Conservation (phyloP, 2,329 filamentous ascomycete genomes). For the Ceratocystis ficicola region DNA sequence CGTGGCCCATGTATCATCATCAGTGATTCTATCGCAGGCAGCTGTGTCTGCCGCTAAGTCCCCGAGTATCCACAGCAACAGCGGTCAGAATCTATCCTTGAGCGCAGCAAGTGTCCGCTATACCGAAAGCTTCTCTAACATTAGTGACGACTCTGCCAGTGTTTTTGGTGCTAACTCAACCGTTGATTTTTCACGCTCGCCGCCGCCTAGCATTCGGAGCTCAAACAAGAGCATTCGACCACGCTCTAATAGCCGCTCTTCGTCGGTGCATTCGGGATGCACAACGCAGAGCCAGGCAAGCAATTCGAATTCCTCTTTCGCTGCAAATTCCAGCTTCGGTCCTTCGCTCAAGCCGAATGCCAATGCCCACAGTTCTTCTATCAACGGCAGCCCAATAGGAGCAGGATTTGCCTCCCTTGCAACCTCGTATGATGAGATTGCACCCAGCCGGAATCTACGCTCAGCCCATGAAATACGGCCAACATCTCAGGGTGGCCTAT, state of each 20-base stretch:
- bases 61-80: slow-evolving; percentile 4
- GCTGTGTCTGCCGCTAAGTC: slow-evolving; percentile 25
- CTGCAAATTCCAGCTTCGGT: slow-evolving; percentile 11
- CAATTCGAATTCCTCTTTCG: neutral
- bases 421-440: neutral
- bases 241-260: slow-evolving; percentile 17
- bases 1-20: slow-evolving; percentile 42
- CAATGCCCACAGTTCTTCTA: neutral
- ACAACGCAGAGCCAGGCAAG: slow-evolving; percentile 8
- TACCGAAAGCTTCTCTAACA: slow-evolving; percentile 37
- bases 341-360: slow-evolving; percentile 15
- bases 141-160: slow-evolving; percentile 47
- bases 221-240: slow-evolving; percentile 34
- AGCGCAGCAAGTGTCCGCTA: slow-evolving; percentile 32
- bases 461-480: slow-evolving; percentile 21
- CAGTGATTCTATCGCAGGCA: slow-evolving; percentile 44
- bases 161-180: slow-evolving; percentile 39
- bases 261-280: slow-evolving; percentile 20
- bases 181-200: slow-evolving; percentile 48
- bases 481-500: slow-evolving; percentile 9
- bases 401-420: slow-evolving; percentile 6
- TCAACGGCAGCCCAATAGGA: neutral
- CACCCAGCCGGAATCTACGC: slow-evolving; percentile 13
- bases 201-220: slow-evolving; percentile 41
- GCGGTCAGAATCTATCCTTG: slow-evolving; percentile 28